Conservation (phyloP, 2,329 filamentous ascomycete genomes). For the Colletotrichum higginsianum region DNA sequence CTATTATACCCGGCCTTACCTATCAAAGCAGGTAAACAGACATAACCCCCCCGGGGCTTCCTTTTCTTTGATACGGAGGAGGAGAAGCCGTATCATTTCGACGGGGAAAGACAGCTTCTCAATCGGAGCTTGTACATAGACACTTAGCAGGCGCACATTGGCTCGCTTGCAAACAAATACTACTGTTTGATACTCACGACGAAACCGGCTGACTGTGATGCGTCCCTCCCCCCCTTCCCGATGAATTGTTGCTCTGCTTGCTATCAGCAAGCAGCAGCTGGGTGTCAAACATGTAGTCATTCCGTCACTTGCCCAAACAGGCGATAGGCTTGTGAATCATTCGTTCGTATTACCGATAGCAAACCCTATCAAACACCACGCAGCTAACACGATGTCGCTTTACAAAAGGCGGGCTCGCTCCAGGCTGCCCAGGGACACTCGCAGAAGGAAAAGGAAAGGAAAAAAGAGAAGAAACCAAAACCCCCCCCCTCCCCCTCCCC, state of each 20-base stretch:
- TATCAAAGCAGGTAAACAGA: conserved; percentile 26
- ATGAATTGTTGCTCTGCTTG: not conserved
- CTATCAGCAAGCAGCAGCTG: not conserved
- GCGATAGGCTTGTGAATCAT: not conserved
- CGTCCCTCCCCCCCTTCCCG: no score
- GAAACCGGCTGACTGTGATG: not conserved
- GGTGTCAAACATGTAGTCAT: conserved; percentile 2
- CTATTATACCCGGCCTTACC: conserved; percentile 40
- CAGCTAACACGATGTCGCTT: not conserved
- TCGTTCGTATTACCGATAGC: not conserved
- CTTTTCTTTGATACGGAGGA: not conserved
- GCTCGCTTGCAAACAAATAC: conserved; percentile 27
- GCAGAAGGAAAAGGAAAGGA: no score
- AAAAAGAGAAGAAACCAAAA: no score
- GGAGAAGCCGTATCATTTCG: not conserved
- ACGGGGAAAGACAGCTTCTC: conserved; percentile 6
- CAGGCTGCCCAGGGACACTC: no score
- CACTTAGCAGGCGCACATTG: conserved; percentile 10
- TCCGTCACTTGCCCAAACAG: not conserved
- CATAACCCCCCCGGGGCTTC: not conserved
- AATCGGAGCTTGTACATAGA: conserved; percentile 32
- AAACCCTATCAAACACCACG: conserved; percentile 2
- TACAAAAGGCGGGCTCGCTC: not conserved
- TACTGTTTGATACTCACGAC: conserved; percentile 1
- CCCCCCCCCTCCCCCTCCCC: no score